These are phyloP conservation scores for Trebouxia sp. DNA, from an alignment of 139 green algal genomes.

Conservation along the genomic window DNA sequence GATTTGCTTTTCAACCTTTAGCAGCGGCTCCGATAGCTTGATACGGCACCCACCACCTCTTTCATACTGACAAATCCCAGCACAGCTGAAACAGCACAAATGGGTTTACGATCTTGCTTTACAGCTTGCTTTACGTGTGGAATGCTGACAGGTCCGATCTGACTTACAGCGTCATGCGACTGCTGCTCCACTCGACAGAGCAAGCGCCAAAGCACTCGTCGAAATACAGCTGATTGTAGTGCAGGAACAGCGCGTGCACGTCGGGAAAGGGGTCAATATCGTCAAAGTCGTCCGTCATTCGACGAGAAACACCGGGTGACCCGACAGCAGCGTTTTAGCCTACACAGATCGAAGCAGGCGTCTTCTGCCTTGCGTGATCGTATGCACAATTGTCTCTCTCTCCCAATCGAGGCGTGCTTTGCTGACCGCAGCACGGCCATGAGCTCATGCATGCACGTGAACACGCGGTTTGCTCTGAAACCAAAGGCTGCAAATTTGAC, in stretches of 20 bases:
- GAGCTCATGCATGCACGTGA: no score
- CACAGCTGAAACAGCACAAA: slow-evolving; percentile 41
- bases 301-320: no score
- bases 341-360: no score
- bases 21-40: slow-evolving; percentile 74
- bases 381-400: no score
- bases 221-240: slow-evolving; percentile 83
- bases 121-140: not conserved
- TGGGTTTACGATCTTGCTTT: slow-evolving; percentile 8
- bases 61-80: slow-evolving; percentile 63
- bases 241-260: slow-evolving; percentile 66
- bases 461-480: no score
- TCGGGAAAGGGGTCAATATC: slow-evolving; percentile 59
- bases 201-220: slow-evolving; percentile 53
- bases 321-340: no score
- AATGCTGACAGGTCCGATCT: not conserved
- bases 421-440: no score
- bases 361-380: no score
- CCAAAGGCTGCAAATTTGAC: no score
- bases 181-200: slow-evolving; percentile 76
- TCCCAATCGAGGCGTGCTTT: no score
- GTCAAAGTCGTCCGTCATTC: slow-evolving; percentile 37
- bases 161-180: slow-evolving; percentile 75
- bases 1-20: slow-evolving; percentile 48
- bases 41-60: slow-evolving; percentile 64